Evolutionary conservation across 192 early-diverging fungal species (phyloP).

Genomic region (Coemansia sp.): DNA sequence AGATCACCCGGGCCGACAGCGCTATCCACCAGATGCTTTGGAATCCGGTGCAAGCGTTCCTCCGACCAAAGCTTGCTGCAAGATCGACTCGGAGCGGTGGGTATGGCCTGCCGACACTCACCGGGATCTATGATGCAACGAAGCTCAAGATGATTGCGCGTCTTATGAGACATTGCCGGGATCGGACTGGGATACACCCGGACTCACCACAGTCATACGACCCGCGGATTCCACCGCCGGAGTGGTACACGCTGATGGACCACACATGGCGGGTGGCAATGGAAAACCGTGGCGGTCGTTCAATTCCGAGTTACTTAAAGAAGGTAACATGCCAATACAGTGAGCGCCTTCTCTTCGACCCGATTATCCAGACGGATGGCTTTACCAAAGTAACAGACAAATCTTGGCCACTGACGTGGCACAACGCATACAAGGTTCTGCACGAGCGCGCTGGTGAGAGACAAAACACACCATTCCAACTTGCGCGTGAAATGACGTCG

Average conservation of each 20-base stretch:
- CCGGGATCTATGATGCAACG: neutral
- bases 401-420: neutral
- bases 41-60: neutral
- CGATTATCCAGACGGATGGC: neutral
- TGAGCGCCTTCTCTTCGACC: neutral
- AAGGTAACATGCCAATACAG: neutral
- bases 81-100: neutral
- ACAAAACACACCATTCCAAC: neutral
- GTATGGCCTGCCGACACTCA: constrained; percentile 1
- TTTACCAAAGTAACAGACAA: neutral
- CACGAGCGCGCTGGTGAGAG: too few relatives aligned
- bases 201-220: neutral
- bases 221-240: neutral
- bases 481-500: neutral
- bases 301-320: too few relatives aligned
- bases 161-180: neutral
- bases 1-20: neutral
- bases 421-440: neutral
- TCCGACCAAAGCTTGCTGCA: neutral
- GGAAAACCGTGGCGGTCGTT: too few relatives aligned
- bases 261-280: neutral
- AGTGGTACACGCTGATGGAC: neutral
- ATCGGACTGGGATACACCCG: neutral
- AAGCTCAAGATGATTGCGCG: constrained; percentile 4
- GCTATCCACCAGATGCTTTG: neutral